Evolutionary conservation across 495 filamentous ascomycete species (phyloP), one percentile per base, ranked within the genome.

Genomic region (Rostrohypoxylon terebratum): DNA sequence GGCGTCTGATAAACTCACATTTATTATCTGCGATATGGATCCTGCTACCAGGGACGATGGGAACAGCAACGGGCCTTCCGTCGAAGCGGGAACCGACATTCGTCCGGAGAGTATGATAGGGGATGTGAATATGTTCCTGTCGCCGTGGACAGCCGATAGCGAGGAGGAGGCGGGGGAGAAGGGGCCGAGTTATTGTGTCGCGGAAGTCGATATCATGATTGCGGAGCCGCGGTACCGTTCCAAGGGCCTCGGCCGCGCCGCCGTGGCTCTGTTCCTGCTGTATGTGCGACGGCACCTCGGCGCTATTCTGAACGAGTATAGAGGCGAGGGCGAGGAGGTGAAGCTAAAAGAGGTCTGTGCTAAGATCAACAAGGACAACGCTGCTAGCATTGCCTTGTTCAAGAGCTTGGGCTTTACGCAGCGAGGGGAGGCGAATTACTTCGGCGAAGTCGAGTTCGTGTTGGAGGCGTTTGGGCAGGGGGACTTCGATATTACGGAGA

Each of bases 191-290:
- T 68, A 78, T 13, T 77, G 89, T 40, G 77, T 90, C 20, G 94
- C 92, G 18, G 94, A 97, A 68, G 77, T 97, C 45, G 93, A 97
- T 81, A 86, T 97, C 65, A 97, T 97, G 94, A 91, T 97, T 60
- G 94, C 94, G 1, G 78, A 81, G 11, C 81, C 83, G 18, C 53
- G 70, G 1, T 81, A 87, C 16, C 90, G 90, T 57, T 80, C 91
- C 0, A 80, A 79, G 10, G 94, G 94, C 0, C 83, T 89, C 18
- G 94, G 94, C 0, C 79, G 86, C 45, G 88, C 87, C 0, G 85
- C 89, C 3, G 81, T 96, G n/a, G 63, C 87, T 18, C 77, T 88
- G 0, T 94, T 97, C 71, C 63, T 97, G 67, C 66, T 80, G 63
- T 97, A 91, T 78, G 78, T 97, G 14, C 57, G 81, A 2, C 69